Evolutionary conservation across 2,329 filamentous ascomycete species (phyloP).

Genomic region (Didymella pomorum): DNA sequence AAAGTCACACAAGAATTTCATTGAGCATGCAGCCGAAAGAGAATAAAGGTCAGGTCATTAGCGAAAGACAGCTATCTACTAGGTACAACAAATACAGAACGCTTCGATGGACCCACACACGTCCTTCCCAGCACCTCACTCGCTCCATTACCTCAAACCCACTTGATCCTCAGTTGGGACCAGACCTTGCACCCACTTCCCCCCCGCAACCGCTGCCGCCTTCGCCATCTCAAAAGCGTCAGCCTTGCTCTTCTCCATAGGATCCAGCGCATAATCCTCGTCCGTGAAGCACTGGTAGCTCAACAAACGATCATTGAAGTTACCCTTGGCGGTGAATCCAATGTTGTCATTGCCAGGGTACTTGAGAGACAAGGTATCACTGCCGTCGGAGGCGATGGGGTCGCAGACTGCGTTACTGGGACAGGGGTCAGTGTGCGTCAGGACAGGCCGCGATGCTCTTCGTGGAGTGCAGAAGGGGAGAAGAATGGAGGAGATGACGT

Average conservation of each 20-base stretch:
- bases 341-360: constrained; percentile 31
- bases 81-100: not conserved
- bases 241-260: not conserved
- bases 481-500: too few species aligned
- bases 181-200: not conserved
- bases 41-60: too few species aligned
- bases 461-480: not conserved
- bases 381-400: constrained; percentile 17
- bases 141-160: too few species aligned
- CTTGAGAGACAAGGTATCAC: constrained; percentile 18
- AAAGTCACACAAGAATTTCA: too few species aligned
- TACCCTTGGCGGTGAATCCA: constrained; percentile 21
- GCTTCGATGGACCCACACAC: too few species aligned
- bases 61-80: not conserved
- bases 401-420: constrained; percentile 31
- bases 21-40: too few species aligned
- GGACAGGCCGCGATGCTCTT: too few species aligned
- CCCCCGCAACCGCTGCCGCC: not conserved
- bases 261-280: not conserved
- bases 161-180: too few species aligned
- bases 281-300: not conserved
- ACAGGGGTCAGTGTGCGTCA: not conserved
- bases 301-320: constrained; percentile 31
- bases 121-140: too few species aligned
- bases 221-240: not conserved